Evolutionary conservation across 495 filamentous ascomycete genomes (phyloP).

Genomic region (Hyaloscypha hepaticicola): DNA sequence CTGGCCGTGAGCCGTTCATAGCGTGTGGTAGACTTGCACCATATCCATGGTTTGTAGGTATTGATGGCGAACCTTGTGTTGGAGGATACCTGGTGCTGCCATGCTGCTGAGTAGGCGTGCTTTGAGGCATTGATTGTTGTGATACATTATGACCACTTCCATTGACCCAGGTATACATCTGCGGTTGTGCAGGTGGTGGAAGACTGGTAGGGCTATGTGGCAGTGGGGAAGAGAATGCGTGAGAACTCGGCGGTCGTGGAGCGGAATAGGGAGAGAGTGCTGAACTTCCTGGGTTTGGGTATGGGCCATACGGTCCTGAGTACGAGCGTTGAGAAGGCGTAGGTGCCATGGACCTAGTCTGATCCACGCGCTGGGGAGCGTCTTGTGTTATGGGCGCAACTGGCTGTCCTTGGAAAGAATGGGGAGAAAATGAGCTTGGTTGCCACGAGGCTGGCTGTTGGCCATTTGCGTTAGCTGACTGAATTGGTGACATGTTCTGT

Average conservation of each 20-base stretch:
- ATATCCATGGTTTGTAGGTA: not conserved
- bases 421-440: not conserved
- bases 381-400: not conserved
- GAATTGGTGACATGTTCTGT: not conserved
- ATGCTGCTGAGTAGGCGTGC: not conserved
- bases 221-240: constrained; percentile 30
- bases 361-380: not conserved
- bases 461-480: not conserved
- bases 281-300: constrained; percentile 7
- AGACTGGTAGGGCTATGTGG: constrained; percentile 32
- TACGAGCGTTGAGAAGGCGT: not conserved
- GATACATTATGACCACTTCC: constrained; percentile 11
- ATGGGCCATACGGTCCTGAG: constrained; percentile 10
- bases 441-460: constrained; percentile 14
- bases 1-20: constrained; percentile 7
- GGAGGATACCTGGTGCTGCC: not conserved
- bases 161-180: constrained; percentile 26
- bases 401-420: not conserved
- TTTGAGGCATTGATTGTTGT: not conserved
- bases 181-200: constrained; percentile 26
- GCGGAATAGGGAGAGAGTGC: constrained; percentile 2
- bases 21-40: not conserved
- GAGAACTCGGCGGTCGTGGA: constrained; percentile 17
- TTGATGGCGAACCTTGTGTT: constrained; percentile 17
- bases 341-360: not conserved